Evolutionary conservation across 2,329 filamentous ascomycete genomes (phyloP).

Genomic region (Aspergillus jensenii): DNA sequence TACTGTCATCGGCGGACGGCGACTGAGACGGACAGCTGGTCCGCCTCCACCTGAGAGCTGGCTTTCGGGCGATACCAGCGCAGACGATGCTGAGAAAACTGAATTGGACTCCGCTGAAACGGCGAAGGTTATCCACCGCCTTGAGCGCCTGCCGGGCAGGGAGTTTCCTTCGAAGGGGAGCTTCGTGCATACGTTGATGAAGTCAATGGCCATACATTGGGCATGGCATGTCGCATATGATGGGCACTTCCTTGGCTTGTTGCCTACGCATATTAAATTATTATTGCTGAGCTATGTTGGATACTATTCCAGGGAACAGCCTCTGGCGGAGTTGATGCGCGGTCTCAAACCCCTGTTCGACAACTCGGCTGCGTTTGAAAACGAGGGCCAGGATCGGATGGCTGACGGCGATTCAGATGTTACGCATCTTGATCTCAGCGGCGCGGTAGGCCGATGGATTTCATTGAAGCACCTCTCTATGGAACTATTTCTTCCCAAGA

Average conservation of each 20-base stretch:
- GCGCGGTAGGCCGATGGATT: constrained; percentile 50
- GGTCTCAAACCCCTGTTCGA: constrained; percentile 53
- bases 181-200: constrained; percentile 53
- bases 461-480: constrained; percentile 49
- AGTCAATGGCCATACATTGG: constrained; percentile 58
- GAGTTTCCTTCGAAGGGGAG: constrained; percentile 40
- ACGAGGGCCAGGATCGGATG: constrained; percentile 19
- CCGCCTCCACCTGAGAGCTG: constrained; percentile 49
- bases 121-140: constrained; percentile 27
- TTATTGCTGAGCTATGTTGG: constrained; percentile 58
- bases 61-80: constrained; percentile 29
- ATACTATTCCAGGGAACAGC: constrained; percentile 46
- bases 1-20: constrained; percentile 32
- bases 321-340: constrained; percentile 39
- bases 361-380: constrained; percentile 13
- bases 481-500: constrained; percentile 39
- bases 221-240: constrained; percentile 58
- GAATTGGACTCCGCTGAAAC: constrained; percentile 18
- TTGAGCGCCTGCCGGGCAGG: constrained; percentile 43
- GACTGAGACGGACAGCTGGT: constrained; percentile 41
- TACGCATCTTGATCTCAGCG: constrained; percentile 53
- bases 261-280: constrained; percentile 54
- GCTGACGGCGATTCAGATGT: constrained; percentile 42
- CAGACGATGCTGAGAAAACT: constrained; percentile 1
- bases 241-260: constrained; percentile 51